Evolutionary conservation across 2,329 filamentous ascomycete genomes (phyloP), one percentile per base, ranked within the genome.

Genomic region (Zymoseptoria passerinii): DNA sequence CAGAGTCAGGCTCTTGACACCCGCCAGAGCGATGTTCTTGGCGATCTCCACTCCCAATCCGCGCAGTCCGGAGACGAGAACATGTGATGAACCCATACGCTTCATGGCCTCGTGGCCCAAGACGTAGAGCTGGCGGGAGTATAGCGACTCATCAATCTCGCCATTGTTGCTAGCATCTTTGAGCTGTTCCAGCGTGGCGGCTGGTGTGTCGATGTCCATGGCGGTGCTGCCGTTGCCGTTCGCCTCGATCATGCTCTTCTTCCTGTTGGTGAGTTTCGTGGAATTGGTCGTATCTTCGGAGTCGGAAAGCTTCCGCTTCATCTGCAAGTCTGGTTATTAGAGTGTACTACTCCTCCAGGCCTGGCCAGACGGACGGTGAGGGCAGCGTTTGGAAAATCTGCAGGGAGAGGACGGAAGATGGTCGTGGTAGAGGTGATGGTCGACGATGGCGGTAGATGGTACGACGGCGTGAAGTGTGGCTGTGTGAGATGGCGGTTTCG

Each of bases 11-110:
- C 92, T 96, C 82, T 99, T 99, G 77, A 99, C 94, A 73, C 94
- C 94, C 68, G 94, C 94, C 67, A 99, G 86, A 60, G 94, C 94
- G 70, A 99, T 90, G 71, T 99, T 99, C 83, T 99, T 99, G 71
- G 94, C 92, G 68, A 99, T 94, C 77, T 99, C 94, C 57, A 96
- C 92, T 78, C 94, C 94, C 48, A 99, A 83, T 54, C 94, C 94
- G 74, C 94, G 92, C 66, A 97, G 80, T 64, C 94, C 94, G 62
- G 92, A 88, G 58, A 99, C 82, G 55, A 99, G 88, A 60, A 99
- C 84, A 72, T 97, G 95, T 57, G 94, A 97, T 62, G 91, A 89
- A 70, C 92, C 85, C 94, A 99, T 99, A 70, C 94, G 91, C 82
- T 95, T 97, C 94, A 99, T 99, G 65, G 94, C 85, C 74, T 88